phyloP scores from a whole-genome alignment of 805 yeast species.

The Kluyveromyces wickerhamii region DNA sequence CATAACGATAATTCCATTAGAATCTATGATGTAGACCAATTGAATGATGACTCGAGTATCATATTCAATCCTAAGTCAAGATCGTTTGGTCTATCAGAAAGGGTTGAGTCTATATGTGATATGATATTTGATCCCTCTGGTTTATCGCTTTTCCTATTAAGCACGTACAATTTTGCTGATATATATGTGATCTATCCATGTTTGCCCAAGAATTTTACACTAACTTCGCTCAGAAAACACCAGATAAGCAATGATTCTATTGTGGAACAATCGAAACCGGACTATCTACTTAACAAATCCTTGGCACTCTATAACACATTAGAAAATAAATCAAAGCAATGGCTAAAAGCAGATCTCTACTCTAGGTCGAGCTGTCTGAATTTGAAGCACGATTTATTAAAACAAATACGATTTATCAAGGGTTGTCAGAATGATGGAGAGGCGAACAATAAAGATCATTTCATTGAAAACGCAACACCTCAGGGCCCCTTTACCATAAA shows the following conservation, averaged over 20 bases:
- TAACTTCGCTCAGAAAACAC: conserved; percentile 16
- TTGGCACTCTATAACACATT: conserved; percentile 10
- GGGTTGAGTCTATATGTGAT: conserved; percentile 16
- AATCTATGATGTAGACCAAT: conserved; percentile 15
- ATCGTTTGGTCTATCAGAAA: conserved; percentile 18
- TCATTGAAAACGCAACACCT: conserved; percentile 10
- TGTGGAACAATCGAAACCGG: conserved; percentile 27
- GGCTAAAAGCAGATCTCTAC: not conserved
- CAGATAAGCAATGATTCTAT: conserved; percentile 14
- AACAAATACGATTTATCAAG: conserved; percentile 33
- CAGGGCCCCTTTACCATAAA: conserved; percentile 50
- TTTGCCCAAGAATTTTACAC: conserved; percentile 39
- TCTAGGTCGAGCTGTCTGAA: not conserved
- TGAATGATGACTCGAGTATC: not conserved
- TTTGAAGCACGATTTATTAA: conserved; percentile 14
- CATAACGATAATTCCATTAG: conserved; percentile 20
- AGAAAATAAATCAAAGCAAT: not conserved
- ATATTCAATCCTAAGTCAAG: conserved; percentile 8
- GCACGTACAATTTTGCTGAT: conserved; percentile 43
- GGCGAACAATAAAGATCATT: conserved; percentile 10
- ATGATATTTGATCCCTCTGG: conserved; percentile 33
- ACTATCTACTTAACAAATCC: conserved; percentile 21
- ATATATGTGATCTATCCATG: conserved; percentile 59
- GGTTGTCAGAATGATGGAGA: conserved; percentile 24
- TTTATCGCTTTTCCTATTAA: conserved; percentile 45